Base-by-base conservation (phyloP, 345 rosid genomes). In the Citrus sp. region DNA sequence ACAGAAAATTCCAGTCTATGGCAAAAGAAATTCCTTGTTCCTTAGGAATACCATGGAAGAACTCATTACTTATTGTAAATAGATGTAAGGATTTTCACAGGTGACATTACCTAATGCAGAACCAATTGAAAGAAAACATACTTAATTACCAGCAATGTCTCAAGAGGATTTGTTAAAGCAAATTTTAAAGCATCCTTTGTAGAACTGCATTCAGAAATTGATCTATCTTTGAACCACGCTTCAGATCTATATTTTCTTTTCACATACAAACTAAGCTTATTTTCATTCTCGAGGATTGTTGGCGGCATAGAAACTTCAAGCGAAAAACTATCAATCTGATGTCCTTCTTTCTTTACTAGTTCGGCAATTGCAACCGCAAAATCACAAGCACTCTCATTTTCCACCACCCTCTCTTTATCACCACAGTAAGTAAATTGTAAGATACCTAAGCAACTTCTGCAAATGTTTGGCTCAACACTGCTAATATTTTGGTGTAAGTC, bases 371-470 rank as follows among this genome's bases (percentile, higher is more conserved):
- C 55, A 35, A 61, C 72, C 64, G 88, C 88, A 76, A 93, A 85
- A 81, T 83, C 87, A 55, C 78, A 68, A 46, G 86, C 77, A 83
- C 22, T 75, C 69, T 82, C 80, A 83, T 83, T 80, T 71, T 75
- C 83, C 81, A 85, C 87, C 74, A 84, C 24, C 66, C 75, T 68
- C 63, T 79, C 75, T 40, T 82, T 79, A 46, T 86, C 92, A 82
- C 85, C 88, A 54, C 78, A 46, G 38, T 80, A 88, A 73, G 72
- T 79, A 79, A 90, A 89, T 81, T 95, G 97, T 89, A 95, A 74
- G 65, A 95, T 79, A 73, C 99, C 98, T 72, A 93, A 88, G 82
- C 99, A 95, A 66, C 87, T 77, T 66, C 82, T 67, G 87, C 99
- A 95, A 62, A 90, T 28, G 58, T 78, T 83, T n/a, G 82, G 85